These are phyloP conservation scores for Aspergillus affinis DNA, from an alignment of 495 filamentous ascomycete genomes.

Conservation along the genomic window DNA sequence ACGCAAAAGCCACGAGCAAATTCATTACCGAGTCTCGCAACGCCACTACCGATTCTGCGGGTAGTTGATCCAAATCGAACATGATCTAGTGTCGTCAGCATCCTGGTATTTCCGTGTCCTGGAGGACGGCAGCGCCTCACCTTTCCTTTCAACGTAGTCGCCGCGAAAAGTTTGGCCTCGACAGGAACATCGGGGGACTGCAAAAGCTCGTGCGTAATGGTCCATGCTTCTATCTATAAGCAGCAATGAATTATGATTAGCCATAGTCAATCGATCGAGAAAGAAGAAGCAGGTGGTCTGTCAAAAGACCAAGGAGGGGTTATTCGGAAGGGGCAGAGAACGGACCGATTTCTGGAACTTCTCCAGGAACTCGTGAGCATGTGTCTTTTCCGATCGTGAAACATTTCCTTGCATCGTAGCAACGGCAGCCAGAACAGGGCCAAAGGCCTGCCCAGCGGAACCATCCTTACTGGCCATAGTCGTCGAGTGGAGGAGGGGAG, in stretches of 20 bases:
- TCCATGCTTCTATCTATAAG: conserved; percentile 81
- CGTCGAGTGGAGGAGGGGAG: conserved; percentile 16
- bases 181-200: conserved; percentile 69
- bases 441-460: conserved; percentile 65
- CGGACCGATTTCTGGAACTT: conserved; percentile 97
- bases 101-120: conserved; percentile 11
- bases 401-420: conserved; percentile 86
- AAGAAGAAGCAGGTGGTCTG: neutral
- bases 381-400: conserved; percentile 77
- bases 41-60: conserved; percentile 65
- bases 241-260: conserved; percentile 15
- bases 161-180: conserved; percentile 91
- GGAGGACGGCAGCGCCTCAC: conserved; percentile 48
- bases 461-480: conserved; percentile 69
- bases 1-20: conserved; percentile 72
- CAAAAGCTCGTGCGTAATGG: conserved; percentile 77
- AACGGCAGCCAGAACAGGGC: conserved; percentile 82
- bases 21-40: conserved; percentile 80
- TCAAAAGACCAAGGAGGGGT: neutral
- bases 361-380: conserved; percentile 87
- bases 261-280: neutral
- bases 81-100: conserved; percentile 61
- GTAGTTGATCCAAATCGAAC: conserved; percentile 84
- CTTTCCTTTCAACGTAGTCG: conserved; percentile 97
- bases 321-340: conserved; percentile 27